These are phyloP conservation scores for Amanita molliuscula DNA, from an alignment of 768 basidiomycete genomes.

Conservation along the genomic window DNA sequence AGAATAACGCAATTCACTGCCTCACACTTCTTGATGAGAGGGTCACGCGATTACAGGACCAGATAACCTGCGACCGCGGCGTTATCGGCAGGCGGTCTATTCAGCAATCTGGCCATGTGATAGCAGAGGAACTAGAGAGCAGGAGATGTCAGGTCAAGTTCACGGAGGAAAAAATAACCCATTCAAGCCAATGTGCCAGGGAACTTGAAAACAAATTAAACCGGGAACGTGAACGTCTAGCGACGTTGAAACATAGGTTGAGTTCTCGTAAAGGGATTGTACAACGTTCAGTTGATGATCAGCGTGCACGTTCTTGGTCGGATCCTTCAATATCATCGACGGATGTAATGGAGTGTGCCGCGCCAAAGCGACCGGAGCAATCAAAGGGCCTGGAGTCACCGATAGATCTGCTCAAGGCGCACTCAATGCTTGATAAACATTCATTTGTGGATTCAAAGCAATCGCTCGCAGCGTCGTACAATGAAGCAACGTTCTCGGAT, in stretches of 20 bases:
- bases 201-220: conserved; percentile 67
- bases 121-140: conserved; percentile 38
- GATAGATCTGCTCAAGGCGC: background rate
- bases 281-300: background rate
- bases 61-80: conserved; percentile 44
- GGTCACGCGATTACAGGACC: conserved; percentile 44
- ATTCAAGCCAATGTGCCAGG: conserved; percentile 53
- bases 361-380: background rate
- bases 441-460: background rate
- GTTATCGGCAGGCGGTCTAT: conserved; percentile 34
- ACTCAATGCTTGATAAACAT: background rate
- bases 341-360: background rate
- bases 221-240: conserved; percentile 51
- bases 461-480: background rate
- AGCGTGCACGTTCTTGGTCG: background rate
- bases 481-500: background rate
- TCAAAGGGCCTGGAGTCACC: background rate
- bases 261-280: background rate
- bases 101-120: conserved; percentile 39
- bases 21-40: conserved; percentile 53
- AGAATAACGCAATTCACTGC: conserved; percentile 50
- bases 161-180: conserved; percentile 58
- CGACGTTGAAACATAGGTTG: conserved; percentile 34
- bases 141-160: conserved; percentile 51
- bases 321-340: background rate